These are phyloP conservation scores for Suillus occidentalis DNA, from an alignment of 768 basidiomycete genomes.

Conservation along the genomic window DNA sequence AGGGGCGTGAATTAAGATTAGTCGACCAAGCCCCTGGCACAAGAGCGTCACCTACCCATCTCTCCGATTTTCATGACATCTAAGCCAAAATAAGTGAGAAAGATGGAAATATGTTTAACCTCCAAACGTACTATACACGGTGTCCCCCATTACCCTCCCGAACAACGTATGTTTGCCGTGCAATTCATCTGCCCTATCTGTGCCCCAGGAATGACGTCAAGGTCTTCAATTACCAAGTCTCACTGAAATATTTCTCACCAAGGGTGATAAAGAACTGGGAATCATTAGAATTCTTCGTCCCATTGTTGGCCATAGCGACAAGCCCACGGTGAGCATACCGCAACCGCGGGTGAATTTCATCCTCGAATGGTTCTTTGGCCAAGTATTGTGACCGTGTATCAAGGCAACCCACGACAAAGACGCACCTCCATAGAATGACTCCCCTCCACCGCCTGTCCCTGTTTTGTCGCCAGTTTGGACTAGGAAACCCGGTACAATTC, in stretches of 20 bases:
- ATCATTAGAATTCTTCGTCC: slow-evolving; percentile 84
- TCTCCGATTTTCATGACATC: slow-evolving; percentile 92
- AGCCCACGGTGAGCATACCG: slow-evolving; percentile 89
- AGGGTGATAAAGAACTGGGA: slow-evolving; percentile 97
- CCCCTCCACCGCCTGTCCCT: slow-evolving; percentile 88
- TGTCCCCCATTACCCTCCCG: slow-evolving; percentile 86
- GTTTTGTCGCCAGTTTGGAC: slow-evolving; percentile 95
- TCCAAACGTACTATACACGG: slow-evolving; percentile 73
- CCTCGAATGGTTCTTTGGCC: slow-evolving; percentile 80
- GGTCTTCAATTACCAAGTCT: slow-evolving; percentile 1
- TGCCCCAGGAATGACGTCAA: slow-evolving; percentile 1
- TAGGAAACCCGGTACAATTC: slow-evolving; percentile 88
- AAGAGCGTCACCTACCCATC: slow-evolving; percentile 55
- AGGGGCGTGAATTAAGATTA: not conserved
- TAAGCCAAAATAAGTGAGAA: slow-evolving; percentile 27
- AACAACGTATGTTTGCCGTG: slow-evolving; percentile 95
- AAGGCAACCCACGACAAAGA: not conserved
- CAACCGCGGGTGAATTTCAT: slow-evolving; percentile 91
- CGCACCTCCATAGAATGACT: slow-evolving; percentile 90
- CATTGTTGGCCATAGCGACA: slow-evolving; percentile 92
- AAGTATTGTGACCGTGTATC: not conserved
- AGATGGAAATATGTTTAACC: no score
- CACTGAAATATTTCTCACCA: slow-evolving; percentile 42
- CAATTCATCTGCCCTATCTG: slow-evolving; percentile 89
- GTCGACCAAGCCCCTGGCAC: not conserved